phyloP scores from a whole-genome alignment of 805 yeast species.

The Nakazawaea ernobii region DNA sequence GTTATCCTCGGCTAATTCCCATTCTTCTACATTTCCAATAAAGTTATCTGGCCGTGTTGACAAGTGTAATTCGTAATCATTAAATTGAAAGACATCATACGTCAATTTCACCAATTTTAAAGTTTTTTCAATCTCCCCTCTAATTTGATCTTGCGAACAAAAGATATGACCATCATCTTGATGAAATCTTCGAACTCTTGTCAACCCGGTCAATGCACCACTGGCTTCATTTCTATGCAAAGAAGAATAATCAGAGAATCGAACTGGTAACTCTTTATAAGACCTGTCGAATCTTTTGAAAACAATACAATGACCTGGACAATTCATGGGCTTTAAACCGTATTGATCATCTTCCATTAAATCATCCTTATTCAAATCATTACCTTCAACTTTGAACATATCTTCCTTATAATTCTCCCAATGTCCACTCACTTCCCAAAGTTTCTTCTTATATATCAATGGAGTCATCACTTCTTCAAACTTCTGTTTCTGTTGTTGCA shows the following conservation, averaged over 20 bases:
- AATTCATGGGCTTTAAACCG: slow-evolving; percentile 92
- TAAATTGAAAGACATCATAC: slow-evolving; percentile 62
- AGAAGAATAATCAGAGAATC: slow-evolving; percentile 86
- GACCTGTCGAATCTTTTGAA: slow-evolving; percentile 73
- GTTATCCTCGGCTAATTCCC: slow-evolving; percentile 78
- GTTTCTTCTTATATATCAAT: slow-evolving; percentile 68
- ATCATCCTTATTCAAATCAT: slow-evolving; percentile 27
- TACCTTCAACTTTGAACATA: slow-evolving; percentile 83
- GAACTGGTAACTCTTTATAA: slow-evolving; percentile 78
- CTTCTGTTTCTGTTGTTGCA: slow-evolving; percentile 74
- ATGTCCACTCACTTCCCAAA: slow-evolving; percentile 93
- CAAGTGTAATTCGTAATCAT: slow-evolving; percentile 53
- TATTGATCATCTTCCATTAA: slow-evolving; percentile 30
- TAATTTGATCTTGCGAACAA: slow-evolving; percentile 73
- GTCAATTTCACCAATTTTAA: slow-evolving; percentile 69
- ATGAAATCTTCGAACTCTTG: slow-evolving; percentile 91
- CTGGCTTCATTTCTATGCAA: slow-evolving; percentile 92
- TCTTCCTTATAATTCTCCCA: slow-evolving; percentile 94
- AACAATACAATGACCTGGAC: slow-evolving; percentile 91
- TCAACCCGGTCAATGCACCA: slow-evolving; percentile 89
- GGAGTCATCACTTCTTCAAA: slow-evolving; percentile 94
- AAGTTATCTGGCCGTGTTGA: slow-evolving; percentile 81
- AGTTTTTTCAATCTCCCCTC: slow-evolving; percentile 66
- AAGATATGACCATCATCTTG: slow-evolving; percentile 98
- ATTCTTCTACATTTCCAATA: slow-evolving; percentile 70